phyloP scores from a whole-genome alignment of 768 basidiomycete species.

The Suillus luteus region DNA sequence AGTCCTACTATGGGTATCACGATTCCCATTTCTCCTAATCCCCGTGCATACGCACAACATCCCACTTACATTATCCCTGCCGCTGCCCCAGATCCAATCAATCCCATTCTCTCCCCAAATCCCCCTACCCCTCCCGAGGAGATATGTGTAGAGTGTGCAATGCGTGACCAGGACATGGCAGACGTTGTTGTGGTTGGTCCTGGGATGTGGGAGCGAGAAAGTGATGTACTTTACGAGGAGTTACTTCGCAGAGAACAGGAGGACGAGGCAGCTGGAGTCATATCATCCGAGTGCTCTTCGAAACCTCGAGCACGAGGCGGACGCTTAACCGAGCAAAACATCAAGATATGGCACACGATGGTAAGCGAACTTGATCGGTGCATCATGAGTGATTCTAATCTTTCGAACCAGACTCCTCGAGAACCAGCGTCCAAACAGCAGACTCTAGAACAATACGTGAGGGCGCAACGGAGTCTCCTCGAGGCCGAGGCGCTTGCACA shows the following conservation, averaged over 20 bases:
- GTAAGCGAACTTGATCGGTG: conserved; percentile 45
- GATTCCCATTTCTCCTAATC: conserved; percentile 66
- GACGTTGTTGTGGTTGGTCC: conserved; percentile 87
- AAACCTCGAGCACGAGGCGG: conserved; percentile 67
- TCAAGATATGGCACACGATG: conserved; percentile 78
- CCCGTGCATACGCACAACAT: conserved; percentile 70
- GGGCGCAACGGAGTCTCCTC: conserved; percentile 75
- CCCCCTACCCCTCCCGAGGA: conserved; percentile 67
- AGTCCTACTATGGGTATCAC: conserved; percentile 39
- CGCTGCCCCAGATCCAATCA: conserved; percentile 54
- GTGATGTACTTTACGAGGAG: conserved; percentile 82
- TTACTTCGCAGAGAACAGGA: conserved; percentile 70
- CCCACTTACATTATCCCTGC: conserved; percentile 73
- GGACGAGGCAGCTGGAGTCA: conserved; percentile 56
- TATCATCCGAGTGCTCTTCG: conserved; percentile 53
- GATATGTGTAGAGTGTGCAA: conserved; percentile 94
- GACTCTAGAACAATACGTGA: conserved; percentile 80
- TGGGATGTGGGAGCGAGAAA: conserved; percentile 90
- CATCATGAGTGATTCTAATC: conserved; percentile 12
- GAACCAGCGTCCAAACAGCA: conserved; percentile 86
- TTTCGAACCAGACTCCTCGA: conserved; percentile 72
- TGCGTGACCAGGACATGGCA: conserved; percentile 98
- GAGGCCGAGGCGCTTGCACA: conserved; percentile 83
- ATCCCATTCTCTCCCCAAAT: conserved; percentile 60
- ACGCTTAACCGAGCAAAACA: conserved; percentile 71